Conservation (phyloP, 2,329 filamentous ascomycete genomes). For the Fulvia fulva region DNA sequence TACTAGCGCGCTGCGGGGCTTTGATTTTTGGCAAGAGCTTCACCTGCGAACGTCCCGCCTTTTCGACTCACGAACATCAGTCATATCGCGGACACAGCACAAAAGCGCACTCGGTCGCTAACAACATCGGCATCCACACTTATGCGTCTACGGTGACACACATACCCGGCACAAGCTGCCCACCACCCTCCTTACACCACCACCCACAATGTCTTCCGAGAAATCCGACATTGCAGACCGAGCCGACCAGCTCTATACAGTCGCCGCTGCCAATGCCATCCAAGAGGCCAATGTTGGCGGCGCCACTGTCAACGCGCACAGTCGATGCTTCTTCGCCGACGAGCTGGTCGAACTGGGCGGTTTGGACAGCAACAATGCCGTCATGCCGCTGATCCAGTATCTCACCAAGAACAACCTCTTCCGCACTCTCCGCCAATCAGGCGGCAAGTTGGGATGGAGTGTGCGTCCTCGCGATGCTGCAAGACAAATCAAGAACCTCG, state of each 20-base stretch:
- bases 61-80: neutral
- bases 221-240: slow-evolving; percentile 19
- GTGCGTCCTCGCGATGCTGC: slow-evolving; percentile 24
- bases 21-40: neutral
- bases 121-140: neutral
- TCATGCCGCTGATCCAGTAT: slow-evolving; percentile 32
- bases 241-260: slow-evolving; percentile 29
- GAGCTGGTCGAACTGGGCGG: slow-evolving; percentile 27
- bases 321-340: slow-evolving; percentile 32
- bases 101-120: neutral
- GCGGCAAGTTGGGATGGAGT: slow-evolving; percentile 30
- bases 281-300: too few relatives aligned
- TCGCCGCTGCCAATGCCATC: slow-evolving; percentile 19
- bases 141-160: slow-evolving; percentile 2
- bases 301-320: slow-evolving; percentile 17
- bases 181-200: neutral
- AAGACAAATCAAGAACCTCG: slow-evolving; percentile 43
- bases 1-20: neutral
- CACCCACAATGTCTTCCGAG: neutral
- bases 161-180: neutral
- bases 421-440: slow-evolving; percentile 27
- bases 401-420: slow-evolving; percentile 30
- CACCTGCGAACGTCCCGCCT: neutral
- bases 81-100: neutral
- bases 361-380: slow-evolving; percentile 17